Percentiles rank a stretch among this genome's conserved stretches.
Conservation (phyloP, 305 asterid genomes). For the Solanum aculeatissimum region DNA sequence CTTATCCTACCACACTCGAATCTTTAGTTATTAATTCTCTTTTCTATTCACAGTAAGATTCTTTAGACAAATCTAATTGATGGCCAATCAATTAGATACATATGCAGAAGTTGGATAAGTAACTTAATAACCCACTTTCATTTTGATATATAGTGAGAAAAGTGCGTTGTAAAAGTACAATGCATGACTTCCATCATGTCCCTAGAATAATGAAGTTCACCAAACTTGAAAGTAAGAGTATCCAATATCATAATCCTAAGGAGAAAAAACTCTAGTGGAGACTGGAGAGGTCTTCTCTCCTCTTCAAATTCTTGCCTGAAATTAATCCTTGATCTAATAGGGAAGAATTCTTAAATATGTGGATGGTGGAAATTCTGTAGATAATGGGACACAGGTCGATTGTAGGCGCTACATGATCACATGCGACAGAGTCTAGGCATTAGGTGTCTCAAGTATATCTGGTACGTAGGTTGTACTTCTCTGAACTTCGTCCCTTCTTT, state of each 20-base stretch:
- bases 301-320: neutral
- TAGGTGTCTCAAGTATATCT: neutral
- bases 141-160: neutral
- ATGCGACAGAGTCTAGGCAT: neutral
- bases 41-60: neutral
- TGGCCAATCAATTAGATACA: neutral
- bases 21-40: neutral
- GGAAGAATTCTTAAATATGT: neutral
- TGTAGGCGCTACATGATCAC: neutral
- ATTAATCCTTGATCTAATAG: neutral
- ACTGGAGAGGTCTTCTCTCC: neutral
- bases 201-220: neutral
- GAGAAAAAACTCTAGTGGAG: neutral
- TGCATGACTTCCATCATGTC: neutral
- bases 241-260: neutral
- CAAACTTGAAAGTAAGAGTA: neutral
- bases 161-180: neutral
- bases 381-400: neutral
- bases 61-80: neutral
- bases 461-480: neutral
- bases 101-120: neutral
- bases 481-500: neutral
- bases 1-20: neutral
- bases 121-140: neutral
- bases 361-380: neutral